phyloP scores from a whole-genome alignment of 75 land plant genomes.

The Pinus tabuliformis region DNA sequence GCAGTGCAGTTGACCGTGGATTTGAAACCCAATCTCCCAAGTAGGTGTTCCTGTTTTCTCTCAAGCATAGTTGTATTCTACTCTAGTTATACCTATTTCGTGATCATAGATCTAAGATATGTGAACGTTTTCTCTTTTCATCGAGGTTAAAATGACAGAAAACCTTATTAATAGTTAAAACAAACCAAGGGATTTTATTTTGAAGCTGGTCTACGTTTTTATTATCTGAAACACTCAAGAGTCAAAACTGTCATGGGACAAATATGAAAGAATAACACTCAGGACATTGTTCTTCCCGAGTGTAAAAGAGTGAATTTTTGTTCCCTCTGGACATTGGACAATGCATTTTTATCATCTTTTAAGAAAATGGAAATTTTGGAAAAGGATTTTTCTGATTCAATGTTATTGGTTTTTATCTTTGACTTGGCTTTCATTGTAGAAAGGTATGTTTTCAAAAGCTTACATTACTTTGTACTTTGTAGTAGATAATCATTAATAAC shows the following conservation, averaged over 20 bases:
- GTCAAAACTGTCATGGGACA: too few relatives aligned
- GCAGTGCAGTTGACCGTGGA: slow-evolving; percentile 86
- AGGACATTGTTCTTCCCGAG: too few relatives aligned
- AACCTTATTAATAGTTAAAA: not conserved
- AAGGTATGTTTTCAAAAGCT: not conserved
- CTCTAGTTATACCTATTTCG: not conserved
- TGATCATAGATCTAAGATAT: not conserved
- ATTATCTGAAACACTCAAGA: not conserved
- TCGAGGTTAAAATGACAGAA: not conserved
- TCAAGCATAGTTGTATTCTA: not conserved
- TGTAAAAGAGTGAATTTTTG: too few relatives aligned
- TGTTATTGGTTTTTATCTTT: not conserved
- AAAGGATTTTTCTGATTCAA: not conserved
- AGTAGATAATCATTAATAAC: too few relatives aligned
- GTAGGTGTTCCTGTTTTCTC: slow-evolving; percentile 26
- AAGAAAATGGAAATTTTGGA: not conserved
- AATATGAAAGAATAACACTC: too few relatives aligned
- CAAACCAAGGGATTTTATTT: not conserved
- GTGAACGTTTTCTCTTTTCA: not conserved
- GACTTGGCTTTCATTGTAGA: not conserved
- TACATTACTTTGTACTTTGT: too few relatives aligned
- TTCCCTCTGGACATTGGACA: too few relatives aligned
- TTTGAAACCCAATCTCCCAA: slow-evolving; percentile 83
- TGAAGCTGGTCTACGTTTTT: not conserved
- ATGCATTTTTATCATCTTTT: not conserved